These are phyloP conservation scores for Phyllosticta capitalensis DNA, from an alignment of 2,329 filamentous ascomycete species.

Conservation along the genomic window DNA sequence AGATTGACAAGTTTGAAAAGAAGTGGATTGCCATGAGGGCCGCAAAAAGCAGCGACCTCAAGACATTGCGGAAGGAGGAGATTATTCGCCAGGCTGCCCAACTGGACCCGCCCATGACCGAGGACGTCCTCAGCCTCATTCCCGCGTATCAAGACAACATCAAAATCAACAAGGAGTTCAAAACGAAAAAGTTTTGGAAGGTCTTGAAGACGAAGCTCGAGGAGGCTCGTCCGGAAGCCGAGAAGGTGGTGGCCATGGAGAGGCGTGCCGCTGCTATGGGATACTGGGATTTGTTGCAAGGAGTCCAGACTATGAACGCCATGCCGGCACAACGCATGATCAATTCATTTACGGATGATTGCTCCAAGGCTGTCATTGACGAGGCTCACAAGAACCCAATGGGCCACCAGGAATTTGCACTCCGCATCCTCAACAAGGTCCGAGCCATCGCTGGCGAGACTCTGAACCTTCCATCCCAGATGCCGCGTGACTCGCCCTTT, in stretches of 20 bases:
- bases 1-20: slow-evolving; percentile 31
- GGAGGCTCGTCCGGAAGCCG: slow-evolving; percentile 16
- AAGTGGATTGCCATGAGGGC: slow-evolving; percentile 20
- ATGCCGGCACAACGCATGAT: slow-evolving; percentile 1
- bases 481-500: slow-evolving; percentile 7
- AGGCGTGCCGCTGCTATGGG: slow-evolving; percentile 12
- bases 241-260: slow-evolving; percentile 13
- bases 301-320: slow-evolving; percentile 2
- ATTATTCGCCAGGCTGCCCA: slow-evolving; percentile 29
- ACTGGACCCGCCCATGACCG: slow-evolving; percentile 27
- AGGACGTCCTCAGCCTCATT: slow-evolving; percentile 27
- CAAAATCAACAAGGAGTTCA: slow-evolving; percentile 27
- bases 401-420: slow-evolving; percentile 18
- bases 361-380: neutral
- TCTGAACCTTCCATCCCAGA: slow-evolving; percentile 8
- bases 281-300: slow-evolving; percentile 10
- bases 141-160: slow-evolving; percentile 30
- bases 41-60: slow-evolving; percentile 23
- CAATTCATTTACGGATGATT: neutral
- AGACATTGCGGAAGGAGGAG: slow-evolving; percentile 24
- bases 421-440: slow-evolving; percentile 20
- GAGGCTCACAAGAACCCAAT: slow-evolving; percentile 3
- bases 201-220: slow-evolving; percentile 19
- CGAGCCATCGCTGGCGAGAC: slow-evolving; percentile 11
- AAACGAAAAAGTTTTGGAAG: slow-evolving; percentile 21